Percentiles rank a stretch among this genome's conserved stretches.
phyloP scores from a whole-genome alignment of 176 grass and related monocot species.

The Puccinellia tenuiflora region DNA sequence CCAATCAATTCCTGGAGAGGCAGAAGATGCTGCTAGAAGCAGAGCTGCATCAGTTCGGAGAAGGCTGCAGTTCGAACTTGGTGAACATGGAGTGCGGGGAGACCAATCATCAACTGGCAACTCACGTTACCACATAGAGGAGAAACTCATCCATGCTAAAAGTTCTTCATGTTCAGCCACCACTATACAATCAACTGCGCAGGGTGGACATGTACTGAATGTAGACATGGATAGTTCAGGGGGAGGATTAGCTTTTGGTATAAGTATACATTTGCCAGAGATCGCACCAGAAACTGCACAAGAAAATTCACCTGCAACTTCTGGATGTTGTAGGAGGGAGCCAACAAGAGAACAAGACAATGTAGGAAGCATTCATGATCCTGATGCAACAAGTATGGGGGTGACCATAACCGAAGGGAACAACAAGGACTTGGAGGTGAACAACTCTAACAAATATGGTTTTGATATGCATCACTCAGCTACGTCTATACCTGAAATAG shows the following conservation, averaged over 20 bases:
- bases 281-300: not conserved
- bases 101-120: constrained; percentile 7
- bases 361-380: not conserved
- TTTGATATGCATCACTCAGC: constrained; percentile 20
- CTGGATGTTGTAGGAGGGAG: constrained; percentile 18
- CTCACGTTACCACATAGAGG: not conserved
- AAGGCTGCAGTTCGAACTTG: constrained; percentile 37
- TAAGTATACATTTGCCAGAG: constrained; percentile 30
- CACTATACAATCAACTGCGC: constrained; percentile 6
- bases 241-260: constrained; percentile 30
- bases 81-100: constrained; percentile 21
- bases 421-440: constrained; percentile 20
- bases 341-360: constrained; percentile 24
- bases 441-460: constrained; percentile 11
- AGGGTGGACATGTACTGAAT: constrained; percentile 19
- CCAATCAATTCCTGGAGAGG: constrained; percentile 10
- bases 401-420: not conserved
- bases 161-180: constrained; percentile 27
- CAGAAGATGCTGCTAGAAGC: constrained; percentile 5
- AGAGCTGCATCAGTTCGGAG: constrained; percentile 27
- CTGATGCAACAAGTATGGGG: not conserved
- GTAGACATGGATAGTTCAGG: constrained; percentile 33
- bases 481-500: constrained; percentile 15
- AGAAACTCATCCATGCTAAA: constrained; percentile 20
- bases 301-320: constrained; percentile 7